phyloP scores from a whole-genome alignment of 2,329 filamentous ascomycete genomes.

The Penicillium vulpinum region DNA sequence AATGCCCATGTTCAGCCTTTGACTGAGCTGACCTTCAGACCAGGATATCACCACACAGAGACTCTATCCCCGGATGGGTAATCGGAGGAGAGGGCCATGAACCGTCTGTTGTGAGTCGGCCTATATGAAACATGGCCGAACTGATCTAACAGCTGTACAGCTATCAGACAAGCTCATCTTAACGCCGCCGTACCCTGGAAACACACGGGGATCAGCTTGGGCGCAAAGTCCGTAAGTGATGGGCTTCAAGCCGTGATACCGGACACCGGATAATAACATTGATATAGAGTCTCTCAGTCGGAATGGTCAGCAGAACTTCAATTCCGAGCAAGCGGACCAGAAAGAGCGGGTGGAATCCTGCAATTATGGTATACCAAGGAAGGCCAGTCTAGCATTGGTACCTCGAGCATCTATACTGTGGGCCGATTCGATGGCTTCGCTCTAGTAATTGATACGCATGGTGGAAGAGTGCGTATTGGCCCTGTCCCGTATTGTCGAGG shows the following conservation, averaged over 20 bases:
- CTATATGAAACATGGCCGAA: neutral
- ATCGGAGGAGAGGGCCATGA: slow-evolving; percentile 56
- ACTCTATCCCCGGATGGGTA: slow-evolving; percentile 57
- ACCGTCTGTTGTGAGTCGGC: slow-evolving; percentile 51
- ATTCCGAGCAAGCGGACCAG: slow-evolving; percentile 82
- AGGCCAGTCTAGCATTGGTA: slow-evolving; percentile 64
- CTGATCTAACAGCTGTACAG: slow-evolving; percentile 28
- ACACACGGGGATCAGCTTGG: slow-evolving; percentile 83
- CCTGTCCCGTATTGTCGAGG: neutral
- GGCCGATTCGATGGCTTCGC: slow-evolving; percentile 87
- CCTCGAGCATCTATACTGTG: slow-evolving; percentile 79
- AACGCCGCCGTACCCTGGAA: slow-evolving; percentile 83
- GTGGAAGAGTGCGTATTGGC: slow-evolving; percentile 55
- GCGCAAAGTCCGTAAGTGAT: slow-evolving; percentile 56
- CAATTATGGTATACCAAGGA: slow-evolving; percentile 88
- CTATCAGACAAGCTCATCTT: slow-evolving; percentile 90
- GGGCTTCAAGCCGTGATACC: neutral
- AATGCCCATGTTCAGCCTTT: neutral
- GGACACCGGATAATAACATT: slow-evolving; percentile 11
- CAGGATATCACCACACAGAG: slow-evolving; percentile 61
- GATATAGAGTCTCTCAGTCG: slow-evolving; percentile 49
- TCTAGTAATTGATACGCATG: slow-evolving; percentile 80
- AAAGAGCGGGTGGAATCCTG: slow-evolving; percentile 82
- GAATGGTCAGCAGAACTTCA: slow-evolving; percentile 82
- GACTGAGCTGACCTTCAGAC: slow-evolving; percentile 8